These are phyloP conservation scores for Puccinia novopanici DNA, from an alignment of 1,284 basidiomycete genomes.

Conservation along the genomic window DNA sequence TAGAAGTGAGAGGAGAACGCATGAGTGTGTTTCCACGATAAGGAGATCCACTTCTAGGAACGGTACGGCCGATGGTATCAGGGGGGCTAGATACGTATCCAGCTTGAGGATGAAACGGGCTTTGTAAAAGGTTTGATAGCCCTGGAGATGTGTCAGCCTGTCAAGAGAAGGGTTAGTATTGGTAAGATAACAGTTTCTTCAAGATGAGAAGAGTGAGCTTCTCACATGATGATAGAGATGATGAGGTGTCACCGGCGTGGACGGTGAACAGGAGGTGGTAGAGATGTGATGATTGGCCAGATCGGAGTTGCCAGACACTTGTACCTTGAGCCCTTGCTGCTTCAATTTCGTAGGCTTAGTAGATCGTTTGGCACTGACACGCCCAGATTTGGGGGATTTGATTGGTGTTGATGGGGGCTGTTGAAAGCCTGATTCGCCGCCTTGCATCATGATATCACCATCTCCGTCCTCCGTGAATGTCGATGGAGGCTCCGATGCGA, in stretches of 20 bases:
- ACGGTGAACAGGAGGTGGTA: conserved; percentile 25
- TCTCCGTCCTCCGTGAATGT: conserved; percentile 34
- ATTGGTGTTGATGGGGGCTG: conserved; percentile 16
- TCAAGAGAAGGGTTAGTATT: background rate
- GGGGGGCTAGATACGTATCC: conserved; percentile 6
- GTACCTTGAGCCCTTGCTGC: conserved; percentile 12
- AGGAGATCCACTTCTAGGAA: conserved; percentile 41
- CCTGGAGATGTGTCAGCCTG: conserved; percentile 20
- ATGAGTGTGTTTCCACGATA: conserved; percentile 17
- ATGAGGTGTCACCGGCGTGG: conserved; percentile 40
- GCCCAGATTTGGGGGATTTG: conserved; percentile 10
- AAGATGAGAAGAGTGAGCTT: background rate
- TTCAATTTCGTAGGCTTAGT: conserved; percentile 19
- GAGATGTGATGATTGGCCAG: conserved; percentile 4
- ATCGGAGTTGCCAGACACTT: background rate
- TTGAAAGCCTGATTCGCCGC: background rate
- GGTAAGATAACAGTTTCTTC: background rate
- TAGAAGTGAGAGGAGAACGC: conserved; percentile 21
- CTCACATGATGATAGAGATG: conserved; percentile 36
- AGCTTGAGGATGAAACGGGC: conserved; percentile 43
- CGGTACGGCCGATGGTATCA: conserved; percentile 17
- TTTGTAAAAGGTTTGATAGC: conserved; percentile 23
- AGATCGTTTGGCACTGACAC: conserved; percentile 15
- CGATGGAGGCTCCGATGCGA: conserved; percentile 1
- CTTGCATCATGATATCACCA: conserved; percentile 45